Evolutionary conservation across 225 moss, liverwort and hornwort genomes (phyloP).

Genomic region (Climacium dendroides): DNA sequence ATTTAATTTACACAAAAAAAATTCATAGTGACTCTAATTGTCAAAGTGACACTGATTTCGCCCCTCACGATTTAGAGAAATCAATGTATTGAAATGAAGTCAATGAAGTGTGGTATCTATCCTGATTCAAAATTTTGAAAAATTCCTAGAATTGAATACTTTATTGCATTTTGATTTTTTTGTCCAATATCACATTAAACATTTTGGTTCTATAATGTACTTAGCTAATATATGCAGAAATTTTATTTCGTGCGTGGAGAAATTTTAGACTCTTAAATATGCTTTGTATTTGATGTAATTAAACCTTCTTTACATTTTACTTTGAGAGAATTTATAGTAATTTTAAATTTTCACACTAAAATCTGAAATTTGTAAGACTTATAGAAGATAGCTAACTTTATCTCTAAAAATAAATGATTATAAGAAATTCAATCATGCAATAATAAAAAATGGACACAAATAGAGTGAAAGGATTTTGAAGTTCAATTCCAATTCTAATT

Average conservation of each 20-base stretch:
- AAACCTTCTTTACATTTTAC: no score
- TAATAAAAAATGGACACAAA: not conserved
- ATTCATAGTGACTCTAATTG: not conserved
- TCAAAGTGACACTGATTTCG: not conserved
- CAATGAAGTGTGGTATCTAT: not conserved
- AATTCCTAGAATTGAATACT: not conserved
- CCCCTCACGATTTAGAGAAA: not conserved
- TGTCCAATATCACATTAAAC: not conserved
- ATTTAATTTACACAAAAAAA: not conserved
- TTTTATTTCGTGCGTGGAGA: no score
- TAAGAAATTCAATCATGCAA: not conserved
- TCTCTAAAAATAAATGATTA: not conserved
- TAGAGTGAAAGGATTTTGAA: not conserved
- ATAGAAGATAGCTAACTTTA: not conserved
- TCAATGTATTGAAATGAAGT: not conserved
- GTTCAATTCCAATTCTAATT: not conserved
- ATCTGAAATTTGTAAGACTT: not conserved
- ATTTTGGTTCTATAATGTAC: fast-evolving
- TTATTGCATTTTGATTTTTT: no score
- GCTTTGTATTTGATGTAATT: no score
- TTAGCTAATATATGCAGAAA: no score
- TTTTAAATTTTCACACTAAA: not conserved
- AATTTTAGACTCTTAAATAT: no score
- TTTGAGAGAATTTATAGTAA: fast-evolving
- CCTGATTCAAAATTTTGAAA: not conserved